Percentiles rank a stretch among this genome's conserved stretches.
Conservation (phyloP, 495 filamentous ascomycete species). For the Aspergillus kassunensis region DNA sequence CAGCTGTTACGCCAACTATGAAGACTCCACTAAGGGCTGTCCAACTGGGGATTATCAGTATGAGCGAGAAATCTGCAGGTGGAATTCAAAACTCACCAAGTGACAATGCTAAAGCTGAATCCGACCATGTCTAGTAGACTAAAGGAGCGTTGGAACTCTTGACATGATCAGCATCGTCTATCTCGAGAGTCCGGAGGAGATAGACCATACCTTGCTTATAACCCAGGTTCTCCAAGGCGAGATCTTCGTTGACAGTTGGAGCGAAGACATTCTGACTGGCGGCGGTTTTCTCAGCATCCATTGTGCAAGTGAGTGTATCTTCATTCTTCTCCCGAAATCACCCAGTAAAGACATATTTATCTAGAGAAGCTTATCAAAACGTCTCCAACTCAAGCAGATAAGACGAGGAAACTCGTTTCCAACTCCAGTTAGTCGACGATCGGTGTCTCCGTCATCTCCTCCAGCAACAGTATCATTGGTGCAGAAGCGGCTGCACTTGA, state of each 20-base stretch:
- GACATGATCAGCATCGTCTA: background rate
- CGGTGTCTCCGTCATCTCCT: background rate
- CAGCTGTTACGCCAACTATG: conserved; percentile 51
- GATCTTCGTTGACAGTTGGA: conserved; percentile 30
- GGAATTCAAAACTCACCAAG: conserved; percentile 43
- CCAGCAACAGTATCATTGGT: background rate
- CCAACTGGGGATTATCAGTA: conserved; percentile 37
- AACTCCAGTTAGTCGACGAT: background rate
- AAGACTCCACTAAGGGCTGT: conserved; percentile 53
- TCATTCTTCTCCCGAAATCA: background rate
- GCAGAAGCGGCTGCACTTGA: too few relatives aligned
- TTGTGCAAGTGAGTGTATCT: background rate
- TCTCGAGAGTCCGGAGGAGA: too few relatives aligned
- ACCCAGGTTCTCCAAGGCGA: conserved; percentile 37
- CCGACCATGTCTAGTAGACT: conserved; percentile 57
- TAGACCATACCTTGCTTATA: conserved; percentile 42
- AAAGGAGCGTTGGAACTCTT: conserved; percentile 56
- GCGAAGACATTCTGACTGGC: conserved; percentile 19
- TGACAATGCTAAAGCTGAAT: conserved; percentile 58
- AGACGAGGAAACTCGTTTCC: background rate
- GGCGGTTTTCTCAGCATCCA: conserved; percentile 1
- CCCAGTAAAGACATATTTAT: background rate
- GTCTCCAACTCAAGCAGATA: conserved; percentile 1
- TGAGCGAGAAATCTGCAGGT: background rate
- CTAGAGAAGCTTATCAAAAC: background rate